Percentiles rank a stretch among this genome's conserved stretches.
phyloP scores from a whole-genome alignment of 208 protist species.

The Willaertia magna region DNA sequence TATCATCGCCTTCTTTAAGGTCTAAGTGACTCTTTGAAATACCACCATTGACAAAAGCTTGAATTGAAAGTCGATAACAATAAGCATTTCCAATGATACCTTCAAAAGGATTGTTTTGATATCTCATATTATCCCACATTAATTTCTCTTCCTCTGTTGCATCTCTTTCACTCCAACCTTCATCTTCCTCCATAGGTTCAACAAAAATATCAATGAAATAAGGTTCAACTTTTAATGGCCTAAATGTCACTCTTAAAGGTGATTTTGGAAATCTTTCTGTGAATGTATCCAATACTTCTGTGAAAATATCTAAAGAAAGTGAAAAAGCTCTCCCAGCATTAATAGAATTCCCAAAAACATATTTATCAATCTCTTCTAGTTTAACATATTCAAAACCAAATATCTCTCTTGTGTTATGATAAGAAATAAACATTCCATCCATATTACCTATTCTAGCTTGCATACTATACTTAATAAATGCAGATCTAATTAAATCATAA shows the following conservation, averaged over 20 bases:
- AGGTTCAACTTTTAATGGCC: not conserved
- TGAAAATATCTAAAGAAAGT: not conserved
- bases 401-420: constrained; percentile 41
- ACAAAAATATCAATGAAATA: constrained; percentile 14
- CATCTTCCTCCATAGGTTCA: constrained; percentile 11
- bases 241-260: not conserved
- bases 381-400: constrained; percentile 41
- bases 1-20: not conserved
- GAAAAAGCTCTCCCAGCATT: constrained; percentile 15
- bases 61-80: not conserved
- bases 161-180: constrained; percentile 11
- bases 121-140: not conserved
- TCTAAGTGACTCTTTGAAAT: not conserved
- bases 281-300: constrained; percentile 5
- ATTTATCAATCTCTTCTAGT: constrained; percentile 28
- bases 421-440: constrained; percentile 38
- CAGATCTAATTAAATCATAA: constrained; percentile 30
- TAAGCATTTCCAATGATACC: not conserved
- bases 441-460: constrained; percentile 39
- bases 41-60: not conserved
- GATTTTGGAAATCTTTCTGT: not conserved
- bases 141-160: not conserved
- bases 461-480: constrained; percentile 34
- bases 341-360: constrained; percentile 15
- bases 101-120: not conserved